Base-by-base conservation (phyloP, 495 filamentous ascomycete genomes). In the Penicillium taxi region DNA sequence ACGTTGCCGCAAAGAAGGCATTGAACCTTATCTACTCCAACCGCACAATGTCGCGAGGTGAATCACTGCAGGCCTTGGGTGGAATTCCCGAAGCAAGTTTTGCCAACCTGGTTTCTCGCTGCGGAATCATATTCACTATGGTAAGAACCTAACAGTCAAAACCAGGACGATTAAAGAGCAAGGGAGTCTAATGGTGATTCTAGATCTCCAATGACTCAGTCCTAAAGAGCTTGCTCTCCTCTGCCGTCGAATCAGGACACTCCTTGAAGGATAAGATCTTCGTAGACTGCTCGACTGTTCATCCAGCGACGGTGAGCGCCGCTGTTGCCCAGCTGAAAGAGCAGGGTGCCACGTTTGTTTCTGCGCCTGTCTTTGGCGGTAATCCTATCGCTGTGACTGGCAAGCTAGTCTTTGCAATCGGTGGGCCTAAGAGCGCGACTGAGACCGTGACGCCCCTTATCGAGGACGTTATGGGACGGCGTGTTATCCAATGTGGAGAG, bases 101-200 rank as follows among this genome's bases (percentile, higher is more conserved):
- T 34, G 34, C 48, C 26, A 57, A 64, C 4, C 39, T 67, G 2
- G 59, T 69, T 11, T 48, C 46, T 15, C 47, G 50, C 26, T 61
- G 57, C 38, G 61, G 60, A 8, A 62, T 71, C 20, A 67, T 71
- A 26, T 69, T 69, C 50, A 66, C 64, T 12, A 69, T 69, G 65
- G 64, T 65, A 35, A 25, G 37, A 15, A 21, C 9, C 5, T 15
- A 5, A 19, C n/a, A 32, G 15, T 9, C 8, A 13, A 25, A 13
- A 1, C 14, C 2, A 2, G 6, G 26, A 22, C 7, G 20, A 9
- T 6, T 2, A 22, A 24, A 4, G 3, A n/a, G 21, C 6, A 31
- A 9, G 5, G 20, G 19, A 32, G 18, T 24, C 40, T 41, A 36
- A 47, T 15, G 2, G 5, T 6, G 28, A 4, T 36, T 6, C 22